Evolutionary conservation across 495 filamentous ascomycete species (phyloP).

Genomic region (Neurospora pannonica): DNA sequence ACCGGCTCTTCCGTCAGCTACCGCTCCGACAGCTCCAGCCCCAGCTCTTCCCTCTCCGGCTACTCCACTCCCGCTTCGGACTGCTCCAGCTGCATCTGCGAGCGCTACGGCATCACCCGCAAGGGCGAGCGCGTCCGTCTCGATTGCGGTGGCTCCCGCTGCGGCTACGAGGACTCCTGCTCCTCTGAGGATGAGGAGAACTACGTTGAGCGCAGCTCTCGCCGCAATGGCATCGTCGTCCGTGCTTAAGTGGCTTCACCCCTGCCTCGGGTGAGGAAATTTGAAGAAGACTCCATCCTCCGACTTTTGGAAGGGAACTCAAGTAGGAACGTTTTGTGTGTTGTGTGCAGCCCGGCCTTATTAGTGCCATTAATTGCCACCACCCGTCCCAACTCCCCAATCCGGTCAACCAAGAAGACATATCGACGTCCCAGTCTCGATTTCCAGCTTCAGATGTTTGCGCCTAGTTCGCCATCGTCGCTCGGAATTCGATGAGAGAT

Average conservation of each 20-base stretch:
- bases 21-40: constrained; percentile 65
- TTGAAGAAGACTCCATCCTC: constrained; percentile 8
- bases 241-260: constrained; percentile 30
- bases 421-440: background rate
- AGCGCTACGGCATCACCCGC: constrained; percentile 93
- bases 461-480: background rate
- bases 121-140: constrained; percentile 86
- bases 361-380: background rate
- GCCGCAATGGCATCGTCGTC: constrained; percentile 73
- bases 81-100: constrained; percentile 64
- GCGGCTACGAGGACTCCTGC: constrained; percentile 63
- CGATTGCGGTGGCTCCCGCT: constrained; percentile 81
- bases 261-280: constrained; percentile 21
- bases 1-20: constrained; percentile 65
- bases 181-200: constrained; percentile 53
- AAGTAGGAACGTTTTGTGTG: background rate
- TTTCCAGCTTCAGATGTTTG: background rate
- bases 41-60: constrained; percentile 64
- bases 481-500: background rate
- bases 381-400: background rate
- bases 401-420: background rate
- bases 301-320: background rate
- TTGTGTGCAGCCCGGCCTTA: background rate
- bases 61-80: constrained; percentile 48
- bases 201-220: constrained; percentile 45